These are phyloP conservation scores for Phoma sp. DNA, from an alignment of 2,329 filamentous ascomycete genomes.

Conservation along the genomic window DNA sequence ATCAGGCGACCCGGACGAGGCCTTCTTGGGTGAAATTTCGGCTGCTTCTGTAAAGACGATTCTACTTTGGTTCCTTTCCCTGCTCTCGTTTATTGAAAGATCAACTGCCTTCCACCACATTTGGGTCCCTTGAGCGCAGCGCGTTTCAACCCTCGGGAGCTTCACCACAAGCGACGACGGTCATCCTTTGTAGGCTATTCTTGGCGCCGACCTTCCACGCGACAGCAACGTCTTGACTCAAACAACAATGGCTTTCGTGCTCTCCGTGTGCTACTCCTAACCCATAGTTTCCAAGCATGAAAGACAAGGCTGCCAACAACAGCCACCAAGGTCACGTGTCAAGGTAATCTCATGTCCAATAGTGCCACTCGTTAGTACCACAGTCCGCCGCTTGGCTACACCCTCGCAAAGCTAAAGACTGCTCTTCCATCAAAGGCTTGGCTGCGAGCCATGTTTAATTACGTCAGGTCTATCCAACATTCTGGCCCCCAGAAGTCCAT, in stretches of 20 bases:
- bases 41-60: background rate
- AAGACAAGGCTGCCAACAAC: background rate
- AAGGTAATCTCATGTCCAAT: constrained; percentile 8
- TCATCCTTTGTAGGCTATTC: constrained; percentile 7
- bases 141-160: constrained; percentile 13
- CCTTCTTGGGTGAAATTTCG: background rate
- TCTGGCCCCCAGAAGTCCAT: constrained; percentile 3
- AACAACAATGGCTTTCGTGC: background rate
- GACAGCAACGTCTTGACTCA: background rate
- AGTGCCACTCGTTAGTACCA: constrained; percentile 6
- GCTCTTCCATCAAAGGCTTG: background rate
- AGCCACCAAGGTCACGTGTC: constrained; percentile 8
- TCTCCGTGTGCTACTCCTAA: background rate
- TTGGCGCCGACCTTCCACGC: background rate
- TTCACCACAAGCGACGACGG: constrained; percentile 1
- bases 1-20: background rate
- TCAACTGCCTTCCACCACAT: constrained; percentile 3
- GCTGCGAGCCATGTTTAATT: background rate
- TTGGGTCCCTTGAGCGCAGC: constrained; percentile 1
- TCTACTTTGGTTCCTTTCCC: background rate
- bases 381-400: background rate
- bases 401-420: background rate
- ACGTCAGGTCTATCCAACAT: constrained; percentile 11
- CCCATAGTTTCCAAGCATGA: background rate
- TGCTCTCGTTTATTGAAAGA: constrained; percentile 6